These are phyloP conservation scores for Dactylellina drechsleri DNA, from an alignment of 2,329 filamentous ascomycete species.

Conservation along the genomic window DNA sequence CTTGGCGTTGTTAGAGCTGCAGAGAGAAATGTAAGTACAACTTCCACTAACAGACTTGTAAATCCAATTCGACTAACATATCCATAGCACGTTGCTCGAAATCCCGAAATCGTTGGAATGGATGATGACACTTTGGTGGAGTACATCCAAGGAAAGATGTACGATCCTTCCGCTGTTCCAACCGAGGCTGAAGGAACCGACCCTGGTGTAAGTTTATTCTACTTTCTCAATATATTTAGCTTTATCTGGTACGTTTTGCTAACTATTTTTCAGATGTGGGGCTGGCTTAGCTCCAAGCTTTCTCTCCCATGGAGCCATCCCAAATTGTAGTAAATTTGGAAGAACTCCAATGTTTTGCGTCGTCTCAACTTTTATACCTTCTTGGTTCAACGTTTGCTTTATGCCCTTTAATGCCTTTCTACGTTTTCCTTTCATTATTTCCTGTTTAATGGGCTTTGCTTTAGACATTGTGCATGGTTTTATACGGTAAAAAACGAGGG, in stretches of 20 bases:
- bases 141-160: slow-evolving; percentile 58
- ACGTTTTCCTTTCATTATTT: slow-evolving; percentile 4
- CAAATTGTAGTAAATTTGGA: slow-evolving; percentile 49
- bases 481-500: slow-evolving; percentile 34
- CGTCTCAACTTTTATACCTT: background rate
- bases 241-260: background rate
- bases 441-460: slow-evolving; percentile 5
- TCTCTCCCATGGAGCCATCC: slow-evolving; percentile 50
- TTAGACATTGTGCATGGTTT: slow-evolving; percentile 40
- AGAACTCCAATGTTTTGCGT: background rate
- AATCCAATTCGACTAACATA: slow-evolving; percentile 10
- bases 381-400: slow-evolving; percentile 4
- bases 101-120: slow-evolving; percentile 57
- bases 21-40: slow-evolving; percentile 71
- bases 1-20: slow-evolving; percentile 93
- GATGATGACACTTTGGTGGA: slow-evolving; percentile 56
- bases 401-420: slow-evolving; percentile 25
- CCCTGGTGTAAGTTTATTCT: slow-evolving; percentile 31
- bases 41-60: background rate
- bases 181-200: slow-evolving; percentile 40
- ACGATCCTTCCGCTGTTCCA: slow-evolving; percentile 56
- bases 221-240: too few relatives aligned
- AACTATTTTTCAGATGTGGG: slow-evolving; percentile 43
- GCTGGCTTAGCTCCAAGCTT: slow-evolving; percentile 53
- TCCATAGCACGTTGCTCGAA: slow-evolving; percentile 57